Evolutionary conservation across 2,329 filamentous ascomycete species (phyloP).

Genomic region (Didymella segeticola): DNA sequence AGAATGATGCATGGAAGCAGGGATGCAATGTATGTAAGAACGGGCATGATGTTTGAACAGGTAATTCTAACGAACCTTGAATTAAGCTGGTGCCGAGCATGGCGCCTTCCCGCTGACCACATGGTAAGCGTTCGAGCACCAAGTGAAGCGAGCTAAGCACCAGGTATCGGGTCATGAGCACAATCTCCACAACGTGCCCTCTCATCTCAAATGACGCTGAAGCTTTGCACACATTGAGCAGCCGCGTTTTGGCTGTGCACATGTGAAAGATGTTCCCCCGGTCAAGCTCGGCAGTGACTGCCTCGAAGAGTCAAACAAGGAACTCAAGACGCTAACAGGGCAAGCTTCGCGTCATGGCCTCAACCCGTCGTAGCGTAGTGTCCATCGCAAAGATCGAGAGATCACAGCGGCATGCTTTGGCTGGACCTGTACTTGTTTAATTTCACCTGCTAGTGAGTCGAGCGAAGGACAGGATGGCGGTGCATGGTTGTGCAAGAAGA

Average conservation of each 20-base stretch:
- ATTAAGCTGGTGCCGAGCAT: constrained; percentile 6
- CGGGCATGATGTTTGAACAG: constrained; percentile 11
- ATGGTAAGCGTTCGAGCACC: constrained; percentile 1
- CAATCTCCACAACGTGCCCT: constrained; percentile 1
- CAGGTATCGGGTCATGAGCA: not conserved
- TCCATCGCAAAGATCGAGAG: not conserved
- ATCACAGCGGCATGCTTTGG: not conserved
- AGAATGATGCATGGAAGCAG: constrained; percentile 18
- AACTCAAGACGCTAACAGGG: not conserved
- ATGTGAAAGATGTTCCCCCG: constrained; percentile 5
- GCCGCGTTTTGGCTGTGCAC: not conserved
- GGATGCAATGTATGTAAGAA: constrained; percentile 9
- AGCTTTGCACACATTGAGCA: not conserved
- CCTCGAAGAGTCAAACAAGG: not conserved
- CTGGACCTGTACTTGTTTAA: too few relatives aligned
- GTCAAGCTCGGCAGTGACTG: constrained; percentile 3
- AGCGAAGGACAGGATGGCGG: too few relatives aligned
- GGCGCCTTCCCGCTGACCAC: not conserved
- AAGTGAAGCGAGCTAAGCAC: not conserved
- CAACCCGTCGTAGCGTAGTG: constrained; percentile 1
- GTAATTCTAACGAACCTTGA: constrained; percentile 19
- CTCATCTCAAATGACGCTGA: not conserved
- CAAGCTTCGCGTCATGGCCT: constrained; percentile 4
- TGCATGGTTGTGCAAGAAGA: too few relatives aligned
- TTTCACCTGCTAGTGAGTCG: too few relatives aligned